phyloP scores from a whole-genome alignment of 2,329 filamentous ascomycete genomes.

The Periconia sp. region DNA sequence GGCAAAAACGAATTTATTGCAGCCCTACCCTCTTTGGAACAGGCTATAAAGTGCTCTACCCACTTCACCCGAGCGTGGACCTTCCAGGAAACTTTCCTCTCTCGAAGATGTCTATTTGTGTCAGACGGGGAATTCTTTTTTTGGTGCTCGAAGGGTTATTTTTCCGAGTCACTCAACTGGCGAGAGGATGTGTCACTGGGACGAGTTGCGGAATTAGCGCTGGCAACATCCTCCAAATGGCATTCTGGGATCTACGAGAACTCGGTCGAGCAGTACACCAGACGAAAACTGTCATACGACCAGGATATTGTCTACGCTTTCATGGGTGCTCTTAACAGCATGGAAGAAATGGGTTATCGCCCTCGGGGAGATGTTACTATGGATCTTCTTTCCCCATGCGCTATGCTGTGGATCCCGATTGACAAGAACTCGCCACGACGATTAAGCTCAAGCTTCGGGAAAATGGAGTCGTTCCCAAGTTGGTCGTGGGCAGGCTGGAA shows the following conservation, averaged over 20 bases:
- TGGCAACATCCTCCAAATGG: too few species aligned
- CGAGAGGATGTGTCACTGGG: neutral
- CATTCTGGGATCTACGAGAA: neutral
- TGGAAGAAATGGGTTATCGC: constrained; percentile 1
- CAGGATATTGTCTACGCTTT: constrained; percentile 1
- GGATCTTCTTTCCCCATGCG: neutral
- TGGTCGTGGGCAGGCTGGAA: too few species aligned
- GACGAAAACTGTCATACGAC: neutral
- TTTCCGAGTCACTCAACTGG: neutral
- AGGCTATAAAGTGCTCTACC: neutral
- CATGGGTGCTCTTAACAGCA: neutral
- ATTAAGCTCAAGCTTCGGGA: too few species aligned
- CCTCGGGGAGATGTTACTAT: neutral
- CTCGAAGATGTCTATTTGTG: neutral
- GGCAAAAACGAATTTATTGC: too few species aligned
- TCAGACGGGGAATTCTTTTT: neutral
- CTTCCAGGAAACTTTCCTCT: neutral
- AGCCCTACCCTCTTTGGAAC: too few species aligned
- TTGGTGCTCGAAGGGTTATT: neutral
- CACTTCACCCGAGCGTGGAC: neutral
- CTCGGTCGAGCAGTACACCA: constrained; percentile 1
- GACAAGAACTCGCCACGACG: too few species aligned
- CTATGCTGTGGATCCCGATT: too few species aligned
- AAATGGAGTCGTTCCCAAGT: too few species aligned
- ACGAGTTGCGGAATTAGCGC: too few species aligned